Conservation (phyloP, 179 eudicot genomes). For the Actinidia chinensis region DNA sequence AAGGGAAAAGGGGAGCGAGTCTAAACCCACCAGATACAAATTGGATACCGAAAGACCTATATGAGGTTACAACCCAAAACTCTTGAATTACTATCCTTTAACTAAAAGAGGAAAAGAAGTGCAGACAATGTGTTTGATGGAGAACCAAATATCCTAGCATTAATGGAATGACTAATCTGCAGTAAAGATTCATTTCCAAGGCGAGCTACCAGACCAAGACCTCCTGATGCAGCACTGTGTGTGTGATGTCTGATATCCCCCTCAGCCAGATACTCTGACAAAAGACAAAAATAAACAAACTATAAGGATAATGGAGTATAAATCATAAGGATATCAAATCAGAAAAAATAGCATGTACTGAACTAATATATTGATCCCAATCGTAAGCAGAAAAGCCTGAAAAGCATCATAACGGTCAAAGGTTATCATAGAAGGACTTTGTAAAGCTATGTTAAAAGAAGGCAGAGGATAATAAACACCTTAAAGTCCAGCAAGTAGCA, state of each 20-base stretch:
- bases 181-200: constrained; percentile 80
- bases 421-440: too few relatives aligned
- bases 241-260: constrained; percentile 80
- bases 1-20: too few relatives aligned
- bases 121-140: not conserved
- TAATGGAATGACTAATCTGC: constrained; percentile 61
- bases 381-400: constrained; percentile 75
- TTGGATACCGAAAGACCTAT: too few relatives aligned
- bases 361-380: constrained; percentile 64
- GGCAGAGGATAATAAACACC: constrained; percentile 41
- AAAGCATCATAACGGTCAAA: constrained; percentile 5
- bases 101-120: not conserved
- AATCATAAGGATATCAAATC: too few relatives aligned
- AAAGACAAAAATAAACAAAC: constrained; percentile 22
- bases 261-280: constrained; percentile 73
- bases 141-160: constrained; percentile 15
- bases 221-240: constrained; percentile 92
- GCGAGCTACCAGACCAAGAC: constrained; percentile 86
- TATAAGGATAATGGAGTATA: too few relatives aligned
- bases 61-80: too few relatives aligned
- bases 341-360: constrained; percentile 81
- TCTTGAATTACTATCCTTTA: not conserved
- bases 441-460: too few relatives aligned
- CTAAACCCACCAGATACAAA: too few relatives aligned
- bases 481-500: constrained; percentile 84